Evolutionary conservation across 306 rosid species (phyloP), one percentile per base, ranked within the genome.

Genomic region (Alnus rubra): DNA sequence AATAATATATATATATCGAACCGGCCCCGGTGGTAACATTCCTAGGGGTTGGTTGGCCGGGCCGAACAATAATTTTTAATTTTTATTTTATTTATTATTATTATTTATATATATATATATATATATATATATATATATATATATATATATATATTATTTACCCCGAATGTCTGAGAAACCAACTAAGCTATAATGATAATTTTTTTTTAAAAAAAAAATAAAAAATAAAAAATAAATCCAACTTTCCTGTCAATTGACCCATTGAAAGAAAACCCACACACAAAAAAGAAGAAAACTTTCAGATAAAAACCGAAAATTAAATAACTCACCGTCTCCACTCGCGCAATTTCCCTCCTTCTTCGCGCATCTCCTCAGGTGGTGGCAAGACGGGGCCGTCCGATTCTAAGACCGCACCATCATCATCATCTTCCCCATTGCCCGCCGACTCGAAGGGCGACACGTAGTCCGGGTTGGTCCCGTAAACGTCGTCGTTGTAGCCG

Each of bases 271-370:
- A 23, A 23, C 28, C 28, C 28, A 23, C 28, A 23, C 28, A 23
- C 28, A 0, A n/a, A 28, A 30, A 15, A 15, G 30, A 15, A 48
- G 52, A 18, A 15, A 15, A 4, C 9, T 33, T 28, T 59, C 7
- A 59, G 45, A 37, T n/a, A 19, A 23, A 3, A 51, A 37, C 19
- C 12, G 23, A 16, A 65, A 39, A 35, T 3, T 51, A 48, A 33
- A 73, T 69, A 83, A 83, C 87, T 74, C 47, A 93, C 98, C 93
- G 91, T 53, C 98, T 88, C 98, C 98, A 91, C 79, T 92, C 98
- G n/a, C 94, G 93, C 70, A 92, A 81, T 1, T 92, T 93, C 72
- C 13, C 60, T 47, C 95, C 89, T 85, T 93, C 98, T 88, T 94
- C 98, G 10, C 79, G 88, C 97, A 94, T 94, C 45, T 78, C 88